Evolutionary conservation across 495 filamentous ascomycete genomes (phyloP), one percentile per base, ranked within the genome.

Genomic region (Podospora didyma): DNA sequence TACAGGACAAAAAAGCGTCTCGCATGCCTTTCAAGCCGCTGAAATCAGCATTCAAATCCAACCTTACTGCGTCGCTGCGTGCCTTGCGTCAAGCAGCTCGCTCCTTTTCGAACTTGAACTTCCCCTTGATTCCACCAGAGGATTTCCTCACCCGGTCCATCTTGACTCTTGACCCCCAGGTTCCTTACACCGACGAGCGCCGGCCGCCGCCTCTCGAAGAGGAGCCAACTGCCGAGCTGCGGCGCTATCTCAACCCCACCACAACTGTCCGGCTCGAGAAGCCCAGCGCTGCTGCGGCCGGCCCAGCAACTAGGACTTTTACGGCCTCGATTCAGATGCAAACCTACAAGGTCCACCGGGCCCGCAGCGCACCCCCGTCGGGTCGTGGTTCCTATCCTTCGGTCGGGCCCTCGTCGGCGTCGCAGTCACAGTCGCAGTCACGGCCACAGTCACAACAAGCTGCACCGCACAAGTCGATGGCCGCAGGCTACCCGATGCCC

Each of bases 211-310:
- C 82, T 0, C 81, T 89, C 50, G 75, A 83, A 46, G 88, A 88
- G 51, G 82, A 88, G 19, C 92, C 92, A 4, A 89, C 88, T 20
- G 89, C 91, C 41, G 91, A 88, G n/a, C 75, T 96, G 53, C 86
- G 94, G 41, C 86, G 93, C 23, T 98, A 98, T 62, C 79, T 96
- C 23, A 98, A 97, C 66, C 94, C 94, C 1, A 86, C 84, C 20
- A 86, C 82, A 1, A 77, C 82, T 20, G 81, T 84, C 26, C 82
- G 83, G 3, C 78, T 87, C 9, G 88, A 92, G 67, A 82, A 86
- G 49, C 68, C 54, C 51, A 68, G 54, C 16, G 63, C 55, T 37
- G 67, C 58, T 5, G 50, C 69, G n/a, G 60, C 67, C 11, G 66
- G 69, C 0, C 63, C 66, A 11, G 51, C 66, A 3, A 42, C 61